These are phyloP conservation scores for Rhizopus delemar DNA, from an alignment of 371 early-diverging fungal species.

Conservation along the genomic window DNA sequence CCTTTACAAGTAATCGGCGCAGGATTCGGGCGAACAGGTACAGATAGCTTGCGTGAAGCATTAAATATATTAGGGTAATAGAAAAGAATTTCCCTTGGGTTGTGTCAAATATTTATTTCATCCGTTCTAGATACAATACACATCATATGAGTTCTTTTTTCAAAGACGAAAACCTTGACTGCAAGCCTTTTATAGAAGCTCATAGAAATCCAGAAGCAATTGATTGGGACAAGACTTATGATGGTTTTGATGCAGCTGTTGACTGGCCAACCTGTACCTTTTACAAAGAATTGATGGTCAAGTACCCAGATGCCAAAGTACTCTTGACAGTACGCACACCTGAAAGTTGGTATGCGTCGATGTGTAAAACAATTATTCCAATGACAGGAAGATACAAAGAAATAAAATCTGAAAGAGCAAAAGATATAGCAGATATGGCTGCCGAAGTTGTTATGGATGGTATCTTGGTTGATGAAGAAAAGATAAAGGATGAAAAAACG, in stretches of 20 bases:
- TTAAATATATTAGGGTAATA: constrained; percentile 36
- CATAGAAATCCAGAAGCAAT: constrained; percentile 18
- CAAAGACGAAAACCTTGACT: constrained; percentile 13
- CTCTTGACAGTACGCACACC: constrained; percentile 31
- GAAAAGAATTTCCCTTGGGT: neutral
- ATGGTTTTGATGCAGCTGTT: constrained; percentile 34
- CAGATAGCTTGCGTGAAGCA: constrained; percentile 34
- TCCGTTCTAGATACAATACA: constrained; percentile 17
- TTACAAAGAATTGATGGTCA: constrained; percentile 24
- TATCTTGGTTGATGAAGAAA: constrained; percentile 12
- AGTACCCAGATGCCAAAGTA: constrained; percentile 44
- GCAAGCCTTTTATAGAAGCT: constrained; percentile 22
- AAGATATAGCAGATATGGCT: constrained; percentile 12
- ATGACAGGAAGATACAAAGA: neutral
- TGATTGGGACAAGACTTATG: constrained; percentile 37
- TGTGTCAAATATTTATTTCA: too few species aligned
- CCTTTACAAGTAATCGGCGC: constrained; percentile 40
- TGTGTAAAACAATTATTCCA: constrained; percentile 24
- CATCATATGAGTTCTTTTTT: constrained; percentile 22
- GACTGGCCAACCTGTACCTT: constrained; percentile 41
- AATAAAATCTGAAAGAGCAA: neutral
- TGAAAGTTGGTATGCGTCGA: constrained; percentile 42
- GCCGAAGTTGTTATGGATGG: constrained; percentile 20
- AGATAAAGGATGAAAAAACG: constrained; percentile 23
- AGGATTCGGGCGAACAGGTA: constrained; percentile 41